These are phyloP conservation scores for Aegilops umbellulata DNA, from an alignment of 176 grass and related monocot species.

Conservation along the genomic window DNA sequence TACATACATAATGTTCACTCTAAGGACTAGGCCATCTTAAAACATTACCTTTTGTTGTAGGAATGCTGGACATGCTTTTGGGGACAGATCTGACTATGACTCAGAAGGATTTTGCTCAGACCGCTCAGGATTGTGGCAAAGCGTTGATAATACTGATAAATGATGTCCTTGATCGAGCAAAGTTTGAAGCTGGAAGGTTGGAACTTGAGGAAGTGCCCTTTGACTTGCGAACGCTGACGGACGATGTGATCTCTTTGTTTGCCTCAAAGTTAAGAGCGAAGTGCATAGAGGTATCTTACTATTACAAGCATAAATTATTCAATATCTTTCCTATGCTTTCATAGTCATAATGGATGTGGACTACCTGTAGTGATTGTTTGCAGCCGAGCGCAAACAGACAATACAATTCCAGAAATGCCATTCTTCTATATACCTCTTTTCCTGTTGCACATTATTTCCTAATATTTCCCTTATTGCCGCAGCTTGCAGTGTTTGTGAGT, in stretches of 20 bases:
- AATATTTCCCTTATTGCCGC: conserved; percentile 34
- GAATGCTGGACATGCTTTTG: conserved; percentile 96
- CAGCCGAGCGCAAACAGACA: not conserved
- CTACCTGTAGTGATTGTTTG: conserved; percentile 11
- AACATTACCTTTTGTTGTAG: conserved; percentile 31
- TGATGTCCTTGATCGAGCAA: conserved; percentile 94
- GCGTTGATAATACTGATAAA: conserved; percentile 91
- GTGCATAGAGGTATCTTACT: conserved; percentile 74
- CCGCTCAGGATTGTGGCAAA: conserved; percentile 83
- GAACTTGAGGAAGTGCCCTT: conserved; percentile 88
- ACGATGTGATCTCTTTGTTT: conserved; percentile 96
- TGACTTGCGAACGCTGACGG: conserved; percentile 74
- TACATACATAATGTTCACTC: not conserved
- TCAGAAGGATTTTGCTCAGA: conserved; percentile 89
- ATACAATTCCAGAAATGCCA: not conserved
- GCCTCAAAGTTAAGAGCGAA: conserved; percentile 95
- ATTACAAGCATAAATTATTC: not conserved
- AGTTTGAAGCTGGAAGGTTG: conserved; percentile 94
- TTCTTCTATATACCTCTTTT: not conserved
- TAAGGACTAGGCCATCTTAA: not conserved
- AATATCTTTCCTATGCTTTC: not conserved
- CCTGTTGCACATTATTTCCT: not conserved
- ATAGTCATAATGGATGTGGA: not conserved
- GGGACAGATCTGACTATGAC: conserved; percentile 80
- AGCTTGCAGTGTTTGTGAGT: conserved; percentile 96